phyloP scores from a whole-genome alignment of 2,329 filamentous ascomycete genomes.

The Cladosporium phlei region DNA sequence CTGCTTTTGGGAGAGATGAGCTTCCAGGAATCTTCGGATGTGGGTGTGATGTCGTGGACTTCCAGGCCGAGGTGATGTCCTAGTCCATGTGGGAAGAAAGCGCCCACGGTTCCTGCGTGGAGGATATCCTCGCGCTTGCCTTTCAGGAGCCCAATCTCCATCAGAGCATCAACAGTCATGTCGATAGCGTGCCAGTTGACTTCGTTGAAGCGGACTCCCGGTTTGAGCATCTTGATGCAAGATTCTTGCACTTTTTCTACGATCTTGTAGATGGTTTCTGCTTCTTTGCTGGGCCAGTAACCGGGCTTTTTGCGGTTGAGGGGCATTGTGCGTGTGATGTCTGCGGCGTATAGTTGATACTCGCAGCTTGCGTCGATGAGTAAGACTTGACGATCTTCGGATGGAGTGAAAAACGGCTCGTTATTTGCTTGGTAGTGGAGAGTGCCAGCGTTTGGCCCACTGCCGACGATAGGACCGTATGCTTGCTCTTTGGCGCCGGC shows the following conservation, averaged over 20 bases:
- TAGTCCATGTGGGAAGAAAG: constrained; percentile 48
- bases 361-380: constrained; percentile 86
- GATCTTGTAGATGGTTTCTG: constrained; percentile 67
- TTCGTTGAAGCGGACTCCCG: constrained; percentile 73
- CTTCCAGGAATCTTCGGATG: neutral
- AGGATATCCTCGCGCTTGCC: constrained; percentile 47
- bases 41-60: constrained; percentile 44
- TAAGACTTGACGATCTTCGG: constrained; percentile 64
- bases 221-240: constrained; percentile 66
- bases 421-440: constrained; percentile 85
- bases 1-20: neutral
- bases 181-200: constrained; percentile 73
- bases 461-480: constrained; percentile 83
- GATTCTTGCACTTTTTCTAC: constrained; percentile 81
- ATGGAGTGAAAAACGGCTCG: constrained; percentile 63
- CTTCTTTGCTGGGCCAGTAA: constrained; percentile 61
- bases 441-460: constrained; percentile 75
- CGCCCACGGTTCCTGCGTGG: constrained; percentile 37
- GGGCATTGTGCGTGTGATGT: constrained; percentile 85
- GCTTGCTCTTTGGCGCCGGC: constrained; percentile 71
- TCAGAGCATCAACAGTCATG: constrained; percentile 73
- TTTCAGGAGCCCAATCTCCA: constrained; percentile 70
- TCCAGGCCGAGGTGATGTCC: constrained; percentile 50
- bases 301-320: constrained; percentile 51
- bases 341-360: constrained; percentile 78